Percentiles rank a stretch among this genome's conserved stretches.
phyloP scores from a whole-genome alignment of 1,284 basidiomycete genomes.

The Cerioporus squamosus region DNA sequence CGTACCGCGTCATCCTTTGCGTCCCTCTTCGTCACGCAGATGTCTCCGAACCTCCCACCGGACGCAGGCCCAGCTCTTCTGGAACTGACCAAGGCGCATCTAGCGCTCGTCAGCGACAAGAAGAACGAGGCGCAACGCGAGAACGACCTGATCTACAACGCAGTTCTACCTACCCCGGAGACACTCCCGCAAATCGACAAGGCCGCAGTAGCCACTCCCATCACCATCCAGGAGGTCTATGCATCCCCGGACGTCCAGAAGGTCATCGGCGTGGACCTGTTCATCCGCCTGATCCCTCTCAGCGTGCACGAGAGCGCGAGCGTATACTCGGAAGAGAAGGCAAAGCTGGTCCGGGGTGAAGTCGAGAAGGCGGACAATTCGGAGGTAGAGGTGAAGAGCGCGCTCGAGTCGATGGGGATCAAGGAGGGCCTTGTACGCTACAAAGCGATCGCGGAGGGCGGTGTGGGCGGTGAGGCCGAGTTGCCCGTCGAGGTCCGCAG shows the following conservation, averaged over 20 bases:
- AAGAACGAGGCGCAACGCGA: slow-evolving; percentile 82
- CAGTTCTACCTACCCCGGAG: slow-evolving; percentile 84
- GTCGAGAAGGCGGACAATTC: slow-evolving; percentile 86
- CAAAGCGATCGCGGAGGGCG: slow-evolving; percentile 77
- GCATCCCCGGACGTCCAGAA: slow-evolving; percentile 91
- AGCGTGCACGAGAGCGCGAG: slow-evolving; percentile 96
- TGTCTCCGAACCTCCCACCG: slow-evolving; percentile 85
- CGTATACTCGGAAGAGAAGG: slow-evolving; percentile 98
- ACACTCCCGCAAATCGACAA: slow-evolving; percentile 63
- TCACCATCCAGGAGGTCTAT: slow-evolving; percentile 83
- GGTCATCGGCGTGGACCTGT: slow-evolving; percentile 93
- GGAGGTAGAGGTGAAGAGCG: slow-evolving; percentile 81
- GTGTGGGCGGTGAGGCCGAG: slow-evolving; percentile 68
- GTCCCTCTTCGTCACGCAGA: slow-evolving; percentile 71
- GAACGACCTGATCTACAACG: slow-evolving; percentile 98
- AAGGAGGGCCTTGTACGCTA: slow-evolving; percentile 80
- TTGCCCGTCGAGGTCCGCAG: slow-evolving; percentile 76
- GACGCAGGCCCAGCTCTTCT: slow-evolving; percentile 82
- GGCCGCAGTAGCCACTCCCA: slow-evolving; percentile 34
- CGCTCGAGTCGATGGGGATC: slow-evolving; percentile 84
- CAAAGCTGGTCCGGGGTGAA: slow-evolving; percentile 91
- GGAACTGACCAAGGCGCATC: slow-evolving; percentile 86
- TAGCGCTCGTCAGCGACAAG: slow-evolving; percentile 78
- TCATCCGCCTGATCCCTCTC: slow-evolving; percentile 87
- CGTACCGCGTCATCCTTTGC: slow-evolving; percentile 75